Percentiles rank a stretch among this genome's conserved stretches.
These are phyloP conservation scores for Penicillium robsamsonii DNA, from an alignment of 495 filamentous ascomycete species.

Conservation along the genomic window DNA sequence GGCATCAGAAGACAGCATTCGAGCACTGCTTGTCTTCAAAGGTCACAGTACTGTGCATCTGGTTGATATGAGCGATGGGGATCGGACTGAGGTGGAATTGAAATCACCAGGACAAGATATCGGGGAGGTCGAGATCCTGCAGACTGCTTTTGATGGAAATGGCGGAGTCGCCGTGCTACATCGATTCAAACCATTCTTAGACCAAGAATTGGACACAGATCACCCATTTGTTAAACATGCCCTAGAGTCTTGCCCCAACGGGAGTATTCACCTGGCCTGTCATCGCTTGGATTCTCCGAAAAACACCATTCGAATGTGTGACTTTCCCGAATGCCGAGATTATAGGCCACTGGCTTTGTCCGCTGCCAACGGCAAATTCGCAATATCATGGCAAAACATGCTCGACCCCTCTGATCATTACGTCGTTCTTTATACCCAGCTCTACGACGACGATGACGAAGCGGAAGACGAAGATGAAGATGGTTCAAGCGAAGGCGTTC, in stretches of 20 bases:
- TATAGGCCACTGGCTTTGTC: slow-evolving; percentile 37
- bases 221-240: slow-evolving; percentile 43
- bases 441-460: neutral
- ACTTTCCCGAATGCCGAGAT: slow-evolving; percentile 30
- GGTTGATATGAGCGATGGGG: slow-evolving; percentile 20
- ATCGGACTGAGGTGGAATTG: slow-evolving; percentile 14
- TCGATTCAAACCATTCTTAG: slow-evolving; percentile 29
- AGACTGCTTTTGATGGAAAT: slow-evolving; percentile 28
- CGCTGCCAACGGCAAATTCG: slow-evolving; percentile 29
- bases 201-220: slow-evolving; percentile 22
- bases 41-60: slow-evolving; percentile 31
- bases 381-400: slow-evolving; percentile 44
- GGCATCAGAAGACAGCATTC: neutral
- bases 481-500: neutral
- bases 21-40: slow-evolving; percentile 29
- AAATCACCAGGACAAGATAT: slow-evolving; percentile 24
- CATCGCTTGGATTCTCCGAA: slow-evolving; percentile 19
- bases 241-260: slow-evolving; percentile 19
- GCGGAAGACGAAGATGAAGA: neutral
- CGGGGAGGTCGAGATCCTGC: slow-evolving; percentile 33
- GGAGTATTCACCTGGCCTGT: slow-evolving; percentile 30
- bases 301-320: slow-evolving; percentile 24
- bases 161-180: slow-evolving; percentile 33
- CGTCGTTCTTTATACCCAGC: slow-evolving; percentile 32
- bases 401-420: slow-evolving; percentile 21